Evolutionary conservation across 306 rosid species (phyloP), one percentile per base, ranked within the genome.

Genomic region (Cucurbita argyrosperma): DNA sequence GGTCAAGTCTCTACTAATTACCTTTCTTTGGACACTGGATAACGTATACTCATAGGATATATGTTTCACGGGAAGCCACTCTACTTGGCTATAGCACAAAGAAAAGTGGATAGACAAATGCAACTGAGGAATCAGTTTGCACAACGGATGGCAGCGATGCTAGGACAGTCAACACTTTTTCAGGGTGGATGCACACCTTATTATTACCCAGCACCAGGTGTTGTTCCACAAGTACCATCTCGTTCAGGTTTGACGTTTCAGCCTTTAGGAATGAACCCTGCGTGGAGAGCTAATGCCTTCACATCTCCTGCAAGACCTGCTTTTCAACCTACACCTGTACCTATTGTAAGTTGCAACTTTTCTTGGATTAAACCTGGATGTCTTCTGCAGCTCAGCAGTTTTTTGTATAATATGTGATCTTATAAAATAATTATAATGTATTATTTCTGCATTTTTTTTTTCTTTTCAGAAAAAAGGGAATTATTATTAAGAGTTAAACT

Each of bases 51-150:
- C 39, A 47, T 23, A 92, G 96, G 96, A 67, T 78, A 74, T 78
- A 88, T 90, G 96, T 83, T 92, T 77, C 93, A 88, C 75, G 76
- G 86, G 42, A 92, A 92, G 87, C 96, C 96, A 54, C 78, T 92
- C 46, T 90, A 88, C 78, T 96, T 88, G 75, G 88, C 96, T 61
- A 83, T 87, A 50, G 98, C 98, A 82, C 96, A 92, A 76, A 87
- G 85, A 84, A 92, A 90, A 82, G 96, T 86, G 85, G 98, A 90
- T 47, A 90, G 98, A 79, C 87, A 86, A 73, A 87, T 80, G 68
- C 91, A 86, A 71, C 67, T 90, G 81, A 90, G 90, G 83, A 80
- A 85, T 65, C 92, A 84, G 35, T 78, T 81, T 55, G 87, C 91
- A 38, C 98, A 87, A 74, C 86, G 81, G 61, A 45, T 81, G 74